Percentiles rank a stretch among this genome's conserved stretches.
Conservation (phyloP, 345 rosid species). For the Eucalyptus erythrocorys region DNA sequence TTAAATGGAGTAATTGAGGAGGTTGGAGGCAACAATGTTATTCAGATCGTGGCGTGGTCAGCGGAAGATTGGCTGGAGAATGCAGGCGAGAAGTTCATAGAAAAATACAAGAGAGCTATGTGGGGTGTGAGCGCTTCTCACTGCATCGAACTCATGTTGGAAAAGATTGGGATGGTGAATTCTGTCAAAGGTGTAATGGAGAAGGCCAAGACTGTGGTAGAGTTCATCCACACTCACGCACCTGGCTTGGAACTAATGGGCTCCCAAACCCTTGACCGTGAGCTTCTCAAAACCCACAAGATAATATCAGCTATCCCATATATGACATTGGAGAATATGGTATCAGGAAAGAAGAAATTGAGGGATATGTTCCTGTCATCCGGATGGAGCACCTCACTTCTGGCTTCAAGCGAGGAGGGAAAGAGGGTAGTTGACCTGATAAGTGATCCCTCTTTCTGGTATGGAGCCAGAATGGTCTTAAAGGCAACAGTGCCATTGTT, state of each 20-base stretch:
- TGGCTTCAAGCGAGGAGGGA: conserved; percentile 18
- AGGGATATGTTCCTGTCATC: conserved; percentile 25
- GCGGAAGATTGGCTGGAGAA: conserved; percentile 38
- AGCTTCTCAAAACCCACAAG: conserved; percentile 21
- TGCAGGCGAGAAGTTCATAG: conserved; percentile 22
- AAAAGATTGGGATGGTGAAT: conserved; percentile 12
- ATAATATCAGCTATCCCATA: conserved; percentile 6
- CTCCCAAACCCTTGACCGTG: conserved; percentile 1
- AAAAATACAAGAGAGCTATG: conserved; percentile 15
- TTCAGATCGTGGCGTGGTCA: conserved; percentile 44
- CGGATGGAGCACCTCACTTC: conserved; percentile 16
- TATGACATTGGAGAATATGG: conserved; percentile 16
- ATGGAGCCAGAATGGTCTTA: conserved; percentile 18
- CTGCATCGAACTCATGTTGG: conserved; percentile 49
- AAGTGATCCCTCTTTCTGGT: conserved; percentile 36
- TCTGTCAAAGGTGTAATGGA: conserved; percentile 8
- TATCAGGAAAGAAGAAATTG: conserved; percentile 23
- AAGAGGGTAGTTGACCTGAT: conserved; percentile 14
- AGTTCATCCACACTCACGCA: conserved; percentile 1
- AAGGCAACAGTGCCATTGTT: conserved; percentile 38
- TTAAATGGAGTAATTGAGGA: conserved; percentile 27
- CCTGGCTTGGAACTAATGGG: conserved; percentile 7
- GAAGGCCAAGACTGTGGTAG: conserved; percentile 20
- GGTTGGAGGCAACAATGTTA: conserved; percentile 35
- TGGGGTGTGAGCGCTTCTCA: conserved; percentile 51